Percentiles rank a stretch among this genome's conserved stretches.
Evolutionary conservation across 306 rosid species (phyloP).

Genomic region (Mucuna pruriens): DNA sequence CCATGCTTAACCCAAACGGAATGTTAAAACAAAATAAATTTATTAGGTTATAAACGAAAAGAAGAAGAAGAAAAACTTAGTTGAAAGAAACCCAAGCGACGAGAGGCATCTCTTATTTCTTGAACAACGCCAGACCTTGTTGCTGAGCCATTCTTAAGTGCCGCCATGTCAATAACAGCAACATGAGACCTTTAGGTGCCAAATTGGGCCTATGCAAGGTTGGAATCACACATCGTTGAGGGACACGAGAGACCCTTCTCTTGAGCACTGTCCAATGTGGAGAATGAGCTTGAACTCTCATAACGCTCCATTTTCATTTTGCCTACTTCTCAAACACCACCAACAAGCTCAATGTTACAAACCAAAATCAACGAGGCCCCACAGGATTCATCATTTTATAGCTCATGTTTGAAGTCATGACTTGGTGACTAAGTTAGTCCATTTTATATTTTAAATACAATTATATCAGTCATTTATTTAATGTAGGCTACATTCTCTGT

Average conservation of each 20-base stretch:
- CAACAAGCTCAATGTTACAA: neutral
- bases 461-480: too few species aligned
- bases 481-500: too few species aligned
- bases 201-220: constrained; percentile 42
- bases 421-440: constrained; percentile 17
- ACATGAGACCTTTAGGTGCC: constrained; percentile 36
- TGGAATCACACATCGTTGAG: constrained; percentile 47
- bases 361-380: neutral
- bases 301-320: neutral
- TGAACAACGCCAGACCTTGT: constrained; percentile 33
- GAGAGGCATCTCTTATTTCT: constrained; percentile 45
- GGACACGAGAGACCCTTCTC: constrained; percentile 40
- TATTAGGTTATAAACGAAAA: neutral
- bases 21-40: neutral
- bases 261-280: constrained; percentile 8
- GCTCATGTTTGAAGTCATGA: neutral
- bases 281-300: neutral
- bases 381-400: constrained; percentile 2
- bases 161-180: constrained; percentile 49
- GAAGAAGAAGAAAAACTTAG: constrained; percentile 25
- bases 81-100: constrained; percentile 57
- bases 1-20: neutral
- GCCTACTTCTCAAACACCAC: neutral
- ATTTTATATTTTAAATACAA: too few species aligned
- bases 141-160: constrained; percentile 36